These are phyloP conservation scores for Aristolochia californica DNA, from an alignment of 164 flowering plant species.

Conservation along the genomic window DNA sequence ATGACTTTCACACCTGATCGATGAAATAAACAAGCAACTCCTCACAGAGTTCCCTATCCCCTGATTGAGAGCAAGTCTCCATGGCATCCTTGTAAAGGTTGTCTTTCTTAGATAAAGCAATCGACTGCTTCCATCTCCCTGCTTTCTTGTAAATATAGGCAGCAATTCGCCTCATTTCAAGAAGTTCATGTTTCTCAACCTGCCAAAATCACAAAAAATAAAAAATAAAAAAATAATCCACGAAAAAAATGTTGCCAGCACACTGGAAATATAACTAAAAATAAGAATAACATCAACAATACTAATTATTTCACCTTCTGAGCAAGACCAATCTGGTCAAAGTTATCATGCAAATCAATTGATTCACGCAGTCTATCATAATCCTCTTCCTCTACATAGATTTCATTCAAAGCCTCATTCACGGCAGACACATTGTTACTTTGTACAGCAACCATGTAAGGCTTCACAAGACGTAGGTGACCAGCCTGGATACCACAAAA, in stretches of 20 bases:
- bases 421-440: constrained; percentile 95
- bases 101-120: constrained; percentile 95
- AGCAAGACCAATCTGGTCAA: constrained; percentile 95
- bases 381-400: constrained; percentile 89
- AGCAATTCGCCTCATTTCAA: constrained; percentile 98
- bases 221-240: background rate
- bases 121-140: constrained; percentile 98
- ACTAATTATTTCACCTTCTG: constrained; percentile 55
- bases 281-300: background rate
- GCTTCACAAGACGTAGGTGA: constrained; percentile 84
- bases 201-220: constrained; percentile 30
- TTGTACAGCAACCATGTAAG: constrained; percentile 98
- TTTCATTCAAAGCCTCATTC: constrained; percentile 89
- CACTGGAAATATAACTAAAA: background rate
- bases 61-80: constrained; percentile 98
- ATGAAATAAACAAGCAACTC: constrained; percentile 96
- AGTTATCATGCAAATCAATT: constrained; percentile 86
- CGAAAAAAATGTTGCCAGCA: background rate
- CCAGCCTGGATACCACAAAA: constrained; percentile 62
- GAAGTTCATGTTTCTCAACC: constrained; percentile 99
- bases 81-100: constrained; percentile 91
- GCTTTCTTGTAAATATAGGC: constrained; percentile 97
- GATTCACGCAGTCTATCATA: constrained; percentile 93
- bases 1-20: constrained; percentile 45
- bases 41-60: constrained; percentile 91